Conservation (phyloP, 352 stramenopile species). For the Elongisporangium senticosum region DNA sequence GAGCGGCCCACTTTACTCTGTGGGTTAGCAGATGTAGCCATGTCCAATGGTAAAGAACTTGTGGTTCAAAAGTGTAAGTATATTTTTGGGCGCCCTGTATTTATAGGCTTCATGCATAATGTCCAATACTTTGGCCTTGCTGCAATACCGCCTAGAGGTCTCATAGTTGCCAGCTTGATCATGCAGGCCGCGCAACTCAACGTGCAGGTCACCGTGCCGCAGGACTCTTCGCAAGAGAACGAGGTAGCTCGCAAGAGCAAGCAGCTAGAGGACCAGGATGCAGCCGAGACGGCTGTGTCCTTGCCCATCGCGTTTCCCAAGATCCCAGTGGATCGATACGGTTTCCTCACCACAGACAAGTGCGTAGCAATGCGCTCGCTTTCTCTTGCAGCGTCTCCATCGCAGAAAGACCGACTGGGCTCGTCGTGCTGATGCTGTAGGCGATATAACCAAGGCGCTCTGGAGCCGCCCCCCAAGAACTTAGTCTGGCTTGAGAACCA, state of each 20-base stretch:
- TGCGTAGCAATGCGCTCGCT: constrained; percentile 12
- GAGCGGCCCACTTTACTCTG: background rate
- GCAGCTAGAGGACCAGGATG: constrained; percentile 9
- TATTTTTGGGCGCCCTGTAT: background rate
- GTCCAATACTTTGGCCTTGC: no score
- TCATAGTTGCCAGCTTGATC: no score
- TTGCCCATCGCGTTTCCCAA: constrained; percentile 42
- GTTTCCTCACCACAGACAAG: constrained; percentile 72
- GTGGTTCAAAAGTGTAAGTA: background rate
- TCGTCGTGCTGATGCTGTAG: constrained; percentile 13
- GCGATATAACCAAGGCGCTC: constrained; percentile 33
- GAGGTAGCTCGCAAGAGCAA: constrained; percentile 13
- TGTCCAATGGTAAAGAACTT: background rate
- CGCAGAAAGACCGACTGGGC: background rate
- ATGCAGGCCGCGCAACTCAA: no score
- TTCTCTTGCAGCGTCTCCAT: background rate
- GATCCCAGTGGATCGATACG: constrained; percentile 60
- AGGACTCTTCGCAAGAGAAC: constrained; percentile 5
- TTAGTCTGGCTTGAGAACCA: constrained; percentile 71
- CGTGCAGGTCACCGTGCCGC: constrained; percentile 3
- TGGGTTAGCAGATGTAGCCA: background rate
- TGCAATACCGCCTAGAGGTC: no score
- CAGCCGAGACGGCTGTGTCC: constrained; percentile 4
- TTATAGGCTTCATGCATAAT: no score
- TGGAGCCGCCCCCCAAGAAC: constrained; percentile 17